Percentiles rank a stretch among this genome's conserved stretches.
These are phyloP conservation scores for Camellia japonica DNA, from an alignment of 148 eudicot genomes.

Conservation along the genomic window DNA sequence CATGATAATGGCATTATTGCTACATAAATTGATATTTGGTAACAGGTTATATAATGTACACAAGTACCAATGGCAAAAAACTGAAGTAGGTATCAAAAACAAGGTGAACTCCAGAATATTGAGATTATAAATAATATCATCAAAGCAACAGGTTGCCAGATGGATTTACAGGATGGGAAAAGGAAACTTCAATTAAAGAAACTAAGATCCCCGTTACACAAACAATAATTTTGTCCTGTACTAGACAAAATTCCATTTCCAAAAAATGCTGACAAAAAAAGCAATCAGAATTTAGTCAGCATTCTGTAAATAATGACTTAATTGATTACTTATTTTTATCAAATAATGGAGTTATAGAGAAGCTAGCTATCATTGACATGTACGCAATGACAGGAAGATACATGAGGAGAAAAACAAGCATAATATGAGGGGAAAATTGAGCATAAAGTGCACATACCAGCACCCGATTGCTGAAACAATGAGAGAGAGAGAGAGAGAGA, in stretches of 20 bases:
- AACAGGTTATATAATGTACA: neutral
- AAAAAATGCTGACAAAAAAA: neutral
- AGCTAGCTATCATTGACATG: no score
- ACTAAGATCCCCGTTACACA: neutral
- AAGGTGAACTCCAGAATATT: neutral
- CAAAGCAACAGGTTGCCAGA: neutral
- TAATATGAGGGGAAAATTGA: no score
- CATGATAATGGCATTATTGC: neutral
- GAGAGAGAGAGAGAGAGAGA: neutral
- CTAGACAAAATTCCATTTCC: neutral
- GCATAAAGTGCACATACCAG: no score
- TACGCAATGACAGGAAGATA: neutral
- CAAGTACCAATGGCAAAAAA: neutral
- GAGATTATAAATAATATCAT: neutral
- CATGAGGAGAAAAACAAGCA: neutral
- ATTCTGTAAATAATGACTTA: neutral
- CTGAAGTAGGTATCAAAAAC: neutral
- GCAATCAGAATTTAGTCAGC: neutral
- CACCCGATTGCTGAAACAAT: no score
- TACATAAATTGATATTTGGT: neutral
- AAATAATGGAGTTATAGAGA: neutral
- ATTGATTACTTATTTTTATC: neutral
- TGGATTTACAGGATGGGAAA: neutral
- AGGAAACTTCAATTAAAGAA: neutral
- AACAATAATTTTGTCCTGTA: neutral